Evolutionary conservation across 371 early-diverging fungal species (phyloP).

Genomic region (Circinella minor): DNA sequence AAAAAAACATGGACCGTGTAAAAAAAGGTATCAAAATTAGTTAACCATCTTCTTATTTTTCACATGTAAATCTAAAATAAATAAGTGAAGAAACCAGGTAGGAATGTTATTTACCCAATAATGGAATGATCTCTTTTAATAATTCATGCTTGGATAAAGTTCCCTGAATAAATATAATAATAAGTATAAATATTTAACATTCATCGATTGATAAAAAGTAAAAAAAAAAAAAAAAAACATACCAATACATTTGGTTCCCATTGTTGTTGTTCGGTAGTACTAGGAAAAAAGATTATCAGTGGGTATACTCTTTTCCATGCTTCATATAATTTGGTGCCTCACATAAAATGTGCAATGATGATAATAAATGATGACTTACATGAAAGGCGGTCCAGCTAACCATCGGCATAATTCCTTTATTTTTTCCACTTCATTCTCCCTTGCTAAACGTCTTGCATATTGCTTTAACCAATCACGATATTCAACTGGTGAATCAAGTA

Average conservation of each 20-base stretch:
- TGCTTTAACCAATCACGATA: conserved; percentile 67
- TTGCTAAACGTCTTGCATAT: conserved; percentile 74
- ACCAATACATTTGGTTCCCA: conserved; percentile 40
- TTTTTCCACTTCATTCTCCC: conserved; percentile 65
- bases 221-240: background rate
- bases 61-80: background rate
- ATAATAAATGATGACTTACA: conserved; percentile 34
- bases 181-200: too few relatives aligned
- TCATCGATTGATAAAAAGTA: too few relatives aligned
- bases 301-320: too few relatives aligned
- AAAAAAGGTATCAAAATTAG: background rate
- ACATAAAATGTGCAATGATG: background rate
- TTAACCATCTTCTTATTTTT: too few relatives aligned
- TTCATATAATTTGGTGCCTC: too few relatives aligned
- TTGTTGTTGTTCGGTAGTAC: conserved; percentile 18
- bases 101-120: conserved; percentile 31
- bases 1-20: background rate
- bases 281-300: conserved; percentile 4
- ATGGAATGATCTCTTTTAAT: conserved; percentile 49
- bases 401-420: conserved; percentile 76
- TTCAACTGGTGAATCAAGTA: conserved; percentile 65
- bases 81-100: background rate
- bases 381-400: conserved; percentile 64
- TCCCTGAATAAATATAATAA: conserved; percentile 8
- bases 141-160: conserved; percentile 53